Percentiles rank a stretch among this genome's conserved stretches.
phyloP scores from a whole-genome alignment of 2,329 filamentous ascomycete species.

The Sporothrix schenckii region DNA sequence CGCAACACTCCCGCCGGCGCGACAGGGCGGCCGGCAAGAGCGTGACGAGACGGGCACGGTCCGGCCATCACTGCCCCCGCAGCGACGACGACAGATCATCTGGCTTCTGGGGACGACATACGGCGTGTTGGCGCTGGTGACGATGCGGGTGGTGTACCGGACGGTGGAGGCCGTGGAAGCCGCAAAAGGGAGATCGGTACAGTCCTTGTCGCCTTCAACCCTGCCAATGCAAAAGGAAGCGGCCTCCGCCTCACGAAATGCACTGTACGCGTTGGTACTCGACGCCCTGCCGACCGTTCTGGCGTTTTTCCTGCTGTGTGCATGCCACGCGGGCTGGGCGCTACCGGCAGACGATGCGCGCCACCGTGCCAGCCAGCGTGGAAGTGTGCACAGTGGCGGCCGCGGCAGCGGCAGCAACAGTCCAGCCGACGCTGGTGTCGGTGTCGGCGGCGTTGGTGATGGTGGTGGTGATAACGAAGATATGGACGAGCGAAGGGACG shows the following conservation, averaged over 20 bases:
- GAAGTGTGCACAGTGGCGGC: not conserved
- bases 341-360: constrained; percentile 9
- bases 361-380: not conserved
- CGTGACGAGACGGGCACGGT: not conserved
- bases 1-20: constrained; percentile 17
- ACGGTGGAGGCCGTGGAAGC: not conserved
- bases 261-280: not conserved
- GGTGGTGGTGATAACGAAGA: not conserved
- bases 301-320: constrained; percentile 19
- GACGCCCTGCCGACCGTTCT: constrained; percentile 10
- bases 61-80: not conserved
- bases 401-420: not conserved
- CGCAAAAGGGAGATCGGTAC: not conserved
- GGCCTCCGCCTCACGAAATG: not conserved
- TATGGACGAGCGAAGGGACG: not conserved
- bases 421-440: not conserved
- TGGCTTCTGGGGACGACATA: constrained; percentile 23
- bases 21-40: constrained; percentile 12
- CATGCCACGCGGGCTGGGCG: constrained; percentile 22
- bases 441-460: no score
- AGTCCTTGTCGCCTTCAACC: not conserved
- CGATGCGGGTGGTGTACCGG: constrained; percentile 8
- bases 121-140: constrained; percentile 10
- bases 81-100: not conserved
- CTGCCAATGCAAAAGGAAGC: not conserved